Conservation (phyloP, 169 alveolate genomes). For the Cryptosporidium ryanae region DNA sequence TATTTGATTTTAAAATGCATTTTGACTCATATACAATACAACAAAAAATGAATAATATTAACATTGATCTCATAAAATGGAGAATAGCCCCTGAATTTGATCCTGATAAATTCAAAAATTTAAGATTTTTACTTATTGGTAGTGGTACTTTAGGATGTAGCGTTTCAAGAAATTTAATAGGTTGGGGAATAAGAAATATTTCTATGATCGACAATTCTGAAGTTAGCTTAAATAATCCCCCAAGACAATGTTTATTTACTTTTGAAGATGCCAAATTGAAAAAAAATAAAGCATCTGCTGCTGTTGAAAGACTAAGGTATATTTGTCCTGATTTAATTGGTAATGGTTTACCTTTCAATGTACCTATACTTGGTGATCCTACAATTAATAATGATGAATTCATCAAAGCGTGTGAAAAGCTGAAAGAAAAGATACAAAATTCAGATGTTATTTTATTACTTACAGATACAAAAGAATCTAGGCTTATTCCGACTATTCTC, state of each 20-base stretch:
- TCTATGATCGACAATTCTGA: conserved; percentile 90
- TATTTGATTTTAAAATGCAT: conserved; percentile 22
- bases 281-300: conserved; percentile 83
- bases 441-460: conserved; percentile 84
- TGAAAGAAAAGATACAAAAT: conserved; percentile 4
- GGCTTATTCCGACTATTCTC: conserved; percentile 90
- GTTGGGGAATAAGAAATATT: conserved; percentile 90
- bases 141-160: conserved; percentile 84
- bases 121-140: conserved; percentile 85
- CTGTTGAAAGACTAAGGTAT: conserved; percentile 86
- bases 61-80: conserved; percentile 91
- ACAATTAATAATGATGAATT: conserved; percentile 79
- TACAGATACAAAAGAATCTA: conserved; percentile 89
- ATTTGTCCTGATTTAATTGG: conserved; percentile 86
- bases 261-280: conserved; percentile 85
- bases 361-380: conserved; percentile 92
- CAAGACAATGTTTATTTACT: conserved; percentile 88
- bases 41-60: conserved; percentile 74
- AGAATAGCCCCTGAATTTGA: conserved; percentile 86
- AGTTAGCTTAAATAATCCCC: conserved; percentile 89
- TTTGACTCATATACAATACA: conserved; percentile 23
- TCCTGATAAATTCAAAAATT: conserved; percentile 78
- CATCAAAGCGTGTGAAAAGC: not conserved
- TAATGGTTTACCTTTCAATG: conserved; percentile 81
- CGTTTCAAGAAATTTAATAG: conserved; percentile 85